Evolutionary conservation across 2,329 filamentous ascomycete genomes (phyloP).

Genomic region (Colletotrichum sidae): DNA sequence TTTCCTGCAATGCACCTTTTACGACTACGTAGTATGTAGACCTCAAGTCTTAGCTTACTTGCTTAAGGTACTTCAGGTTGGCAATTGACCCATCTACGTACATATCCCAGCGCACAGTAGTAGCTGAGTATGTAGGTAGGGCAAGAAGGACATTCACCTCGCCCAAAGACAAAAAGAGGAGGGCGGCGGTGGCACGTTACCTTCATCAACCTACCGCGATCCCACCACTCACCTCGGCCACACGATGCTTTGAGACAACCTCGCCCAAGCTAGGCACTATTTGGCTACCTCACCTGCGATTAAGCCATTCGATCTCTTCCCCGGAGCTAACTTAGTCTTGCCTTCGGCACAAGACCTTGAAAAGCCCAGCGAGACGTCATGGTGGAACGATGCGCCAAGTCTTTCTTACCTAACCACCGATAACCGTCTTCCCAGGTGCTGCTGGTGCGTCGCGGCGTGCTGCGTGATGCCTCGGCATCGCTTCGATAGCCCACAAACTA

Average conservation of each 20-base stretch:
- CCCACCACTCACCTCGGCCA: no score
- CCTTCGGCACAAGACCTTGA: conserved; percentile 8
- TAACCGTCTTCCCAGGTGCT: neutral
- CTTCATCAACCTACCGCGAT: no score
- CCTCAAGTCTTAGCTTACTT: neutral
- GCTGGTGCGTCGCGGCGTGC: conserved; percentile 20
- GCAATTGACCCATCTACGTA: no score
- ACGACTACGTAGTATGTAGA: no score
- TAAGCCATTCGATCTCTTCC: neutral
- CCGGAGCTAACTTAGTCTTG: neutral
- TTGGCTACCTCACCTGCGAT: no score
- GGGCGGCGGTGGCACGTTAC: conserved; percentile 11
- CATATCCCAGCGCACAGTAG: no score
- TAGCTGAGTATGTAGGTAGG: no score
- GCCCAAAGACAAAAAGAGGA: neutral
- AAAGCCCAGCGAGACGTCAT: conserved; percentile 23
- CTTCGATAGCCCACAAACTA: neutral
- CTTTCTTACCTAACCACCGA: conserved; percentile 18
- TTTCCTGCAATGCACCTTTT: no score
- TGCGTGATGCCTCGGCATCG: neutral
- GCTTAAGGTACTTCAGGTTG: neutral
- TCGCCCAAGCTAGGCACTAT: neutral
- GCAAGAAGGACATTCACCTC: neutral
- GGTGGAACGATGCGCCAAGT: conserved; percentile 22
- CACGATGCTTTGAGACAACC: no score